A percentile compares a stretch with the other conserved stretches of the same genome.
Conservation (phyloP, 805 yeast genomes). For the Wilhelminamyces savonicus region DNA sequence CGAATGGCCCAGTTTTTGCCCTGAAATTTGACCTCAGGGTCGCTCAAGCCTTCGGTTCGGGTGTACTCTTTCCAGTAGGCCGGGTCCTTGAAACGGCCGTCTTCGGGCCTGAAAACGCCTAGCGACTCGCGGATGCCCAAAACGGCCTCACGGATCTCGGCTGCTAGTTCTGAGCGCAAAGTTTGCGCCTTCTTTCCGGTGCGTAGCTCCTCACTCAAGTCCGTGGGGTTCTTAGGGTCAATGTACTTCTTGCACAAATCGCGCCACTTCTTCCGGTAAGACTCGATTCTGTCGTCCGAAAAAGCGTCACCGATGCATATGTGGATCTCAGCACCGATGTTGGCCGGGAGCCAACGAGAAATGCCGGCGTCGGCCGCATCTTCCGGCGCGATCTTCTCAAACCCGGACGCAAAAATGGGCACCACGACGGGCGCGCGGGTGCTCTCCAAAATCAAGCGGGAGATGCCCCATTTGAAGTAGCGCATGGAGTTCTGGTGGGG, state of each 20-base stretch:
- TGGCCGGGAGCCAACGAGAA: constrained; percentile 54
- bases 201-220: constrained; percentile 55
- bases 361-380: constrained; percentile 48
- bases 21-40: constrained; percentile 61
- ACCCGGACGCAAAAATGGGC: constrained; percentile 82
- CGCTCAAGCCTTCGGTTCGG: constrained; percentile 55
- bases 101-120: constrained; percentile 53
- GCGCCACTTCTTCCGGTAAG: constrained; percentile 68
- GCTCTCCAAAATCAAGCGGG: constrained; percentile 76
- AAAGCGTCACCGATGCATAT: constrained; percentile 70
- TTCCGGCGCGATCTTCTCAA: constrained; percentile 85
- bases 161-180: constrained; percentile 68
- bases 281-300: constrained; percentile 50
- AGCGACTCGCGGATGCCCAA: constrained; percentile 35
- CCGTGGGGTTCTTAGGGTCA: constrained; percentile 47
- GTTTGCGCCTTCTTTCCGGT: constrained; percentile 57
- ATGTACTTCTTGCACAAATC: constrained; percentile 48
- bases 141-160: constrained; percentile 59
- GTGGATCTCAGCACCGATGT: constrained; percentile 59
- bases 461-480: constrained; percentile 93
- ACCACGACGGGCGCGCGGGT: constrained; percentile 79
- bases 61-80: constrained; percentile 73
- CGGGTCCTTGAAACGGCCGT: constrained; percentile 60
- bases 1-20: constrained; percentile 83
- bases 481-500: constrained; percentile 86